Base-by-base conservation (phyloP, 805 yeast species). In the Saccharomycopsis fermentans region DNA sequence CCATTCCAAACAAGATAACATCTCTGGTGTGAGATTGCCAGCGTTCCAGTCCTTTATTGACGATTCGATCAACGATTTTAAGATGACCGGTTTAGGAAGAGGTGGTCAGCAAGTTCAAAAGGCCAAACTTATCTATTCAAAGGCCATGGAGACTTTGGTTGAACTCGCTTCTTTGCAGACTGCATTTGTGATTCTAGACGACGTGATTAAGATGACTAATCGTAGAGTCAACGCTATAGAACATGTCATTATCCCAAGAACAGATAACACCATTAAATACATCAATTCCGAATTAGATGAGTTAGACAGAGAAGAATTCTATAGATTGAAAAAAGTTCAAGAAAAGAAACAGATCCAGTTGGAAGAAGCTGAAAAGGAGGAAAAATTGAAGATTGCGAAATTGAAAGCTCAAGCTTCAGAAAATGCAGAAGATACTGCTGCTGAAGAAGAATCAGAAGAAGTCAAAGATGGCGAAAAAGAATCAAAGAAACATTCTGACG, bases 191-290 rank as follows among this genome's bases (percentile, higher is more conserved):
- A 92, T 92, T 65, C 80, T 92, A 67, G 99, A 94, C 74, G 99
- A 92, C 72, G 99, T 92, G 60, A 94, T 92, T 72, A 94, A 94
- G 73, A 97, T 94, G 61, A 92, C 99, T 57, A 92, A 92, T 74
- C 83, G 99, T 77, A 88, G 99, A 79, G 99, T 92, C 68, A 92
- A 92, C 71, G 98, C 99, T 63, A 92, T 92, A 73, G 99, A 92
- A 76, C 98, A 92, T 69, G 98, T 92, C 52, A 91, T 92, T 67
- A 92, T 92, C 62, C 99, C 99, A 65, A 82, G 98, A 74, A 94
- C 98, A 1, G 97, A 94, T 72, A 92, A 92, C 74, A 92, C 99
- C 32, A 92, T 92, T 68, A 75, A 79, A 57, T 83, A 92, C 74
- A 92, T 92, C 77, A 91, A 90, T 72, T 87, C 96, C 36, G 99